phyloP scores from a whole-genome alignment of 1,139 yeast species.

The Kodamaea fungicola region DNA sequence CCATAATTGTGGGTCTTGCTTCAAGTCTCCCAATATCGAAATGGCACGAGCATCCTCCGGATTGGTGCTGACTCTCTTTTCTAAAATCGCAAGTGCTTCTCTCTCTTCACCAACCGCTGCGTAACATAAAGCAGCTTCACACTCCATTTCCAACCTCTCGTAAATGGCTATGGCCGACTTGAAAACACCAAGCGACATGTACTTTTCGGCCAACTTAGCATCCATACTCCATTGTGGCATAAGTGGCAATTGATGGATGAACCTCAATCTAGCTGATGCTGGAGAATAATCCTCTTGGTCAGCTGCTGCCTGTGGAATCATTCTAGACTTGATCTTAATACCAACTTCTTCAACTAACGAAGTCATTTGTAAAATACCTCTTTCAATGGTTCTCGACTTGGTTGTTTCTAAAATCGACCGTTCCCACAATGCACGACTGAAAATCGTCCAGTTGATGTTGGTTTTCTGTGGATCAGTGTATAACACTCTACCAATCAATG shows the following conservation, averaged over 20 bases:
- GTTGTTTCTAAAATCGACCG: conserved; percentile 80
- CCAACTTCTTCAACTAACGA: conserved; percentile 89
- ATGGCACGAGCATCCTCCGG: conserved; percentile 84
- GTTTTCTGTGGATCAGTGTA: conserved; percentile 37
- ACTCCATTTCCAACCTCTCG: conserved; percentile 69
- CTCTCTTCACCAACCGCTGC: conserved; percentile 79
- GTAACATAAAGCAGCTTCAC: conserved; percentile 87
- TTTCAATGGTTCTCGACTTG: conserved; percentile 82
- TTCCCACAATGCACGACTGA: conserved; percentile 85
- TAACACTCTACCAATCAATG: conserved; percentile 70
- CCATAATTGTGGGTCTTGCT: conserved; percentile 77
- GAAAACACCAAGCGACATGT: conserved; percentile 80
- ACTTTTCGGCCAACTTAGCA: conserved; percentile 77
- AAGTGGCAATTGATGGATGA: conserved; percentile 71
- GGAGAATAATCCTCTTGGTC: conserved; percentile 28
- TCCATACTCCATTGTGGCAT: conserved; percentile 88
- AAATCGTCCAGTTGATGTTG: conserved; percentile 70
- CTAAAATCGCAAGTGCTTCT: conserved; percentile 61
- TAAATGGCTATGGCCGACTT: conserved; percentile 89
- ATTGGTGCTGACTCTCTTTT: conserved; percentile 48
- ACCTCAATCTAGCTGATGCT: conserved; percentile 56
- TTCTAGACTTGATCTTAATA: conserved; percentile 56
- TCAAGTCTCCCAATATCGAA: conserved; percentile 83
- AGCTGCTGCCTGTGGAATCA: conserved; percentile 48
- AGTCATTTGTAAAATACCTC: conserved; percentile 92